phyloP scores from a whole-genome alignment of 2,329 filamentous ascomycete species.

The Zalaria obscura region DNA sequence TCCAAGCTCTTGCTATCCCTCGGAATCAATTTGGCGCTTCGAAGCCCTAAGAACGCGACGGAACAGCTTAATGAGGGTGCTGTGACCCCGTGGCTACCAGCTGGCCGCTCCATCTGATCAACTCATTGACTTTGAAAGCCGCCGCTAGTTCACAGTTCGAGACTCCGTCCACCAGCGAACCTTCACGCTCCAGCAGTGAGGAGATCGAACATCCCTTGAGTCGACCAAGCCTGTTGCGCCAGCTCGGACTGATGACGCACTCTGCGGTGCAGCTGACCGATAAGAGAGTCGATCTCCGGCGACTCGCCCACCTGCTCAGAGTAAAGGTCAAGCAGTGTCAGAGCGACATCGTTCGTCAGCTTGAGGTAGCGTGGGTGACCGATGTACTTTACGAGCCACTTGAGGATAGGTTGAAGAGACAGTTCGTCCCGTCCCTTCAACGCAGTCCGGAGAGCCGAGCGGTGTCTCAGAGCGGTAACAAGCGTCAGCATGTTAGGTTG shows the following conservation, averaged over 20 bases:
- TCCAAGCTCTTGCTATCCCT: too few relatives aligned
- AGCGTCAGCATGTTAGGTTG: slow-evolving; percentile 50
- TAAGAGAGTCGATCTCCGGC: slow-evolving; percentile 54
- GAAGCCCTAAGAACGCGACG: too few relatives aligned
- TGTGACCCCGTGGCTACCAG: too few relatives aligned
- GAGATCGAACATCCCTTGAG: slow-evolving; percentile 78
- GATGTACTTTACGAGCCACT: slow-evolving; percentile 71
- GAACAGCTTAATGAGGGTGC: too few relatives aligned
- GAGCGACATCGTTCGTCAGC: slow-evolving; percentile 68
- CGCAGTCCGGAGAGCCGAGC: slow-evolving; percentile 68
- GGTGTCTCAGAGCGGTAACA: slow-evolving; percentile 72
- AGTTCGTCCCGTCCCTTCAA: slow-evolving; percentile 69
- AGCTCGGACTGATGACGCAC: slow-evolving; percentile 69
- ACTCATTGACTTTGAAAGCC: too few relatives aligned
- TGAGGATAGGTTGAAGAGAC: slow-evolving; percentile 66
- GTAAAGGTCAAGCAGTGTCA: slow-evolving; percentile 78
- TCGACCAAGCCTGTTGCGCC: slow-evolving; percentile 69
- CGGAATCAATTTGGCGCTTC: too few relatives aligned
- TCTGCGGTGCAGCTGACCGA: slow-evolving; percentile 53
- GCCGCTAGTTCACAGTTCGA: too few relatives aligned
- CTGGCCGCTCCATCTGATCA: too few relatives aligned
- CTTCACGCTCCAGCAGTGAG: slow-evolving; percentile 37
- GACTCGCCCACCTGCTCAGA: slow-evolving; percentile 59
- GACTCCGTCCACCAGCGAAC: neutral
- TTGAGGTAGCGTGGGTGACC: slow-evolving; percentile 68